Base-by-base conservation (phyloP, 1,139 yeast species). In the Yamadazyma kanchanaburiensis region DNA sequence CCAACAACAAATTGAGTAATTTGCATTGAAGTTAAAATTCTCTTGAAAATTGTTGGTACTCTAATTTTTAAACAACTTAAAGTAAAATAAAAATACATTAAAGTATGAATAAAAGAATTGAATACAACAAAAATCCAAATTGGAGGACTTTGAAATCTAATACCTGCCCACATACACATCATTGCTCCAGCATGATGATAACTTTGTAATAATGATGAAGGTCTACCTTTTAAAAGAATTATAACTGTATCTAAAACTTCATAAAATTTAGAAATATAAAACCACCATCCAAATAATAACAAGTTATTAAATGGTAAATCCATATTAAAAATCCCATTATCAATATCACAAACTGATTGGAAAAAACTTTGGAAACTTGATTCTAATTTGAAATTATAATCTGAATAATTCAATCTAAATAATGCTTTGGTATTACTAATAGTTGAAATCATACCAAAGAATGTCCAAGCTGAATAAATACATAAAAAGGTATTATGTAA, bases 111-210 rank as follows among this genome's bases (percentile, higher is more conserved):
- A 50, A 81, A 75, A 10, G 87, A 80, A 63, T 81, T 82, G 72
- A 81, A 82, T 16, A 79, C 86, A 31, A 81, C 88, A 55, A 81
- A 81, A 43, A 81, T 77, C 91, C 89, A 81, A 49, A 81, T 80
- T 23, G 89, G 89, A 8, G 88, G 86, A 9, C 86, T 74, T 35
- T 75, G 74, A 53, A 62, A 82, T 35, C 89, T 62, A 35, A 80
- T 73, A 3, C 89, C 91, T 3, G 84, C 76, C 88, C 88, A 81
- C 89, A 81, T 81, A 43, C 86, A 79, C 60, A 81, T 64, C 81
- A 81, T 81, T 28, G 91, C 91, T 22, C 89, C 91, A 3, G 89
- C 76, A 52, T 82, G 91, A 52, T 81, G 89, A 55, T 81, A 81
- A 38, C 85, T 77, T 57, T 81, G 89, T 45, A 81, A 64, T 40